Evolutionary conservation across 2,329 filamentous ascomycete genomes (phyloP).

Genomic region (Aspergillus transmontanensis): DNA sequence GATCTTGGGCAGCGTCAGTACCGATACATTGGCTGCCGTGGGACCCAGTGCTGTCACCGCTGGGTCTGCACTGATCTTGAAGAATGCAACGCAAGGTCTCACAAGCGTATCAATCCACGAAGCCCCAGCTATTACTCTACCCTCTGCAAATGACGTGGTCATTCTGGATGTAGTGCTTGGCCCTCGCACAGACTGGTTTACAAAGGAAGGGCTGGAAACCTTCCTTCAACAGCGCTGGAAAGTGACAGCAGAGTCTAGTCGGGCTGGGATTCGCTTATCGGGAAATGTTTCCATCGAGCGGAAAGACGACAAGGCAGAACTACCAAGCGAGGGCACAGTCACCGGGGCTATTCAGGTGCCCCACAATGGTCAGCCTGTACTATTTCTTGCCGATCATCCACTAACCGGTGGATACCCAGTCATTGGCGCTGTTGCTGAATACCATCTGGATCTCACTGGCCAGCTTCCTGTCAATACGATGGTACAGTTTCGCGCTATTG

Average conservation of each 20-base stretch:
- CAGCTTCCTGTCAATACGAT: neutral
- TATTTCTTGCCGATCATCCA: neutral
- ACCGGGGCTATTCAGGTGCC: neutral
- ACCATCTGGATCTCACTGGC: neutral
- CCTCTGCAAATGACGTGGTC: neutral
- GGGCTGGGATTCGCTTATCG: neutral
- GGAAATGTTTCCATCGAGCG: neutral
- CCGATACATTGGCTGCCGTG: neutral
- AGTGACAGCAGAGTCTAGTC: neutral
- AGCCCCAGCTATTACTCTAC: neutral
- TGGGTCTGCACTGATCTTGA: neutral
- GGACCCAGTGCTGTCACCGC: neutral
- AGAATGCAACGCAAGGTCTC: neutral
- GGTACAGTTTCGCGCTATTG: neutral
- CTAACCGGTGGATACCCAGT: neutral
- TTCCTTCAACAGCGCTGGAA: neutral
- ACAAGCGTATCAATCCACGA: neutral
- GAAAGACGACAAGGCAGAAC: neutral
- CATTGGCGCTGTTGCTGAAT: neutral
- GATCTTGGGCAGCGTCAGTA: neutral
- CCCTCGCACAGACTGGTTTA: neutral
- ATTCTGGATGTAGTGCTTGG: neutral
- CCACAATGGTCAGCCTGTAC: neutral
- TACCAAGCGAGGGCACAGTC: neutral
- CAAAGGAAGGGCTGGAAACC: neutral